Evolutionary conservation across 2,329 filamentous ascomycete species (phyloP).

Genomic region (Zymoseptoria pseudotritici): DNA sequence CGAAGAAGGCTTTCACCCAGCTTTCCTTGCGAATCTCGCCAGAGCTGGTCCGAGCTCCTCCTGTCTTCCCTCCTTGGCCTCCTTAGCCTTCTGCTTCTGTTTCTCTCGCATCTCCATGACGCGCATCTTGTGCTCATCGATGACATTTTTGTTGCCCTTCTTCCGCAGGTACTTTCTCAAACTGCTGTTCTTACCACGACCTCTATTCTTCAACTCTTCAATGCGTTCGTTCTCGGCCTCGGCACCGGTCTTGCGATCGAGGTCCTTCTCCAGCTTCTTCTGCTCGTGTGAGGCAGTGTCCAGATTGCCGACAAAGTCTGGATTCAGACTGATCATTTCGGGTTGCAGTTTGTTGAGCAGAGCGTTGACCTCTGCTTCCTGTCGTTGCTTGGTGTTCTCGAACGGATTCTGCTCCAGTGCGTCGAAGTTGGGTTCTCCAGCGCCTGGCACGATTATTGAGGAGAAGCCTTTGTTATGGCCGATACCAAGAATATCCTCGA

Average conservation of each 20-base stretch:
- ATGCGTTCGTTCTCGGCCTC: constrained; percentile 47
- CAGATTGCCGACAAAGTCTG: constrained; percentile 82
- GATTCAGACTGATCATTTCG: constrained; percentile 93
- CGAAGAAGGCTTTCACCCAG: constrained; percentile 19
- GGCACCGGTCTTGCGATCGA: constrained; percentile 55
- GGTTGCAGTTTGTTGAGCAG: constrained; percentile 91
- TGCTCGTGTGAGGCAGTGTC: constrained; percentile 75
- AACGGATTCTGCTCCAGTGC: constrained; percentile 90
- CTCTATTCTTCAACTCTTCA: constrained; percentile 62
- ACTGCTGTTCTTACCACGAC: constrained; percentile 81
- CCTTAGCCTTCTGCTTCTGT: constrained; percentile 60
- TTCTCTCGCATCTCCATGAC: constrained; percentile 73
- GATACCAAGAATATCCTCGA: constrained; percentile 84
- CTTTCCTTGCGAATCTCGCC: constrained; percentile 73
- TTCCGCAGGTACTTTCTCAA: constrained; percentile 84
- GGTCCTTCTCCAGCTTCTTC: constrained; percentile 66
- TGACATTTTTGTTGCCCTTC: constrained; percentile 85
- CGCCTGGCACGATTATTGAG: constrained; percentile 81
- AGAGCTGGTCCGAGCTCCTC: constrained; percentile 77
- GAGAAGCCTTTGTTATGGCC: constrained; percentile 81
- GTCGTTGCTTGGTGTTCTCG: constrained; percentile 85
- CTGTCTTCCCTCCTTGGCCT: constrained; percentile 60
- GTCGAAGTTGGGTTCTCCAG: constrained; percentile 96
- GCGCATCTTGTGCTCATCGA: constrained; percentile 87
- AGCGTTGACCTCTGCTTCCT: constrained; percentile 81